These are phyloP conservation scores for Phytophthora constricta DNA, from an alignment of 352 stramenopile species.

Conservation along the genomic window DNA sequence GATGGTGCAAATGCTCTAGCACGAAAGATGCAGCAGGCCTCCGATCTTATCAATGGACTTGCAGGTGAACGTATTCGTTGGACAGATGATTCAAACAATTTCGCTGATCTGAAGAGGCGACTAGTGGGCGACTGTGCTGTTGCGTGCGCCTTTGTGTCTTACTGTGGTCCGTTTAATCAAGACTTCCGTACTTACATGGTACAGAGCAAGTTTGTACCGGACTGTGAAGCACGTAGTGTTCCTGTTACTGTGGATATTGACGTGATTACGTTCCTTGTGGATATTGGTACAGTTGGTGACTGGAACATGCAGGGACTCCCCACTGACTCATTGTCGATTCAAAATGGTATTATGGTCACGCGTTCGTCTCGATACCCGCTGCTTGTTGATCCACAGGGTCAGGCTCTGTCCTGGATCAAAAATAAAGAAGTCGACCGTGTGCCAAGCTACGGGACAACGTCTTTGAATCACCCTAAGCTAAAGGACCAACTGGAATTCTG, in stretches of 20 bases:
- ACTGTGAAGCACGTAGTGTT: slow-evolving; percentile 92
- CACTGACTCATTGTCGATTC: slow-evolving; percentile 96
- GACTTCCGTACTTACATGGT: slow-evolving; percentile 97
- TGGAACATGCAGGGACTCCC: slow-evolving; percentile 98
- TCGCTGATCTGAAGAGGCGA: slow-evolving; percentile 95
- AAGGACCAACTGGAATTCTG: slow-evolving; percentile 98
- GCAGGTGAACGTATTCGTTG: slow-evolving; percentile 96
- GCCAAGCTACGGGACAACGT: slow-evolving; percentile 94
- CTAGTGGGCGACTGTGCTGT: slow-evolving; percentile 98
- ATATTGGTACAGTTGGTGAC: slow-evolving; percentile 97
- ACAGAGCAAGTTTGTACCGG: slow-evolving; percentile 95
- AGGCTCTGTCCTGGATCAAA: slow-evolving; percentile 98
- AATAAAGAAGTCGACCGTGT: slow-evolving; percentile 95
- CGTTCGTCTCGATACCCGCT: slow-evolving; percentile 96
- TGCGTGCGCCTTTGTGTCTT: slow-evolving; percentile 97
- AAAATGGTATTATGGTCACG: slow-evolving; percentile 99
- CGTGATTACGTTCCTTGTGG: slow-evolving; percentile 97
- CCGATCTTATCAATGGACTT: slow-evolving; percentile 96
- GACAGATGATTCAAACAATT: slow-evolving; percentile 98
- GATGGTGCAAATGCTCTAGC: slow-evolving; percentile 95
- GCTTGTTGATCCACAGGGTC: slow-evolving; percentile 97
- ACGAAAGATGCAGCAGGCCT: slow-evolving; percentile 98
- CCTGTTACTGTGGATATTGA: slow-evolving; percentile 96
- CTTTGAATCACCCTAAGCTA: slow-evolving; percentile 96
- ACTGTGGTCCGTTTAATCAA: slow-evolving; percentile 98